phyloP scores from a whole-genome alignment of 106 monocot species.

The Agapanthus africanus region DNA sequence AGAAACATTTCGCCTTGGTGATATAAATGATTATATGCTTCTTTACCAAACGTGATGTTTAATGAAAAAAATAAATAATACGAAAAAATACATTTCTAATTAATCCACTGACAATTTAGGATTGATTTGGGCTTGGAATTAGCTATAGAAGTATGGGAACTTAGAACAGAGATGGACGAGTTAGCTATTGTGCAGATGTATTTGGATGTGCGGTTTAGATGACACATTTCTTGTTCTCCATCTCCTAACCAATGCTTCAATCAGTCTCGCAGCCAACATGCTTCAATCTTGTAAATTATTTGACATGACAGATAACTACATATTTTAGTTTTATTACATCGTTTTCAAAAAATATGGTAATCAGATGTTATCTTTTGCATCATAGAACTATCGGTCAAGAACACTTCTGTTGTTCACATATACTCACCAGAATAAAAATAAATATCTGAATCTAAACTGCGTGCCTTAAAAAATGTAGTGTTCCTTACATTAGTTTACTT shows the following conservation, averaged over 20 bases:
- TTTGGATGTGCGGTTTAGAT: not conserved
- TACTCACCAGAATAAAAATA: not conserved
- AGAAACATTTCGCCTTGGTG: too few species aligned
- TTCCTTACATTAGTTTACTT: slow-evolving; percentile 12
- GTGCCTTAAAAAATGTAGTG: not conserved
- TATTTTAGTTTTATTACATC: not conserved
- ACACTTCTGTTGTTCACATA: not conserved
- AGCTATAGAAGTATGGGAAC: not conserved
- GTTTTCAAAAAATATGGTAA: not conserved
- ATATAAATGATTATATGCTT: too few species aligned
- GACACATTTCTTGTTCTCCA: not conserved
- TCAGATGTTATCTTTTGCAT: not conserved
- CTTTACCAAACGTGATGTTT: too few species aligned
- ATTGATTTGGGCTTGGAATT: not conserved
- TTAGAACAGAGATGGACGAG: not conserved
- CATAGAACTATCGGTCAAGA: not conserved
- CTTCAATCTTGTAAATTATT: not conserved
- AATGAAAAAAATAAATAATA: too few species aligned
- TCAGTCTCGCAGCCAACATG: not conserved
- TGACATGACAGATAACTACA: not conserved
- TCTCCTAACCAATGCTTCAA: not conserved
- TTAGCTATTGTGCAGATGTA: not conserved
- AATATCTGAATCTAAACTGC: not conserved
- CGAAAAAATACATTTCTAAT: too few species aligned
- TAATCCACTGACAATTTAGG: too few species aligned